Evolutionary conservation across 2,329 filamentous ascomycete species (phyloP).

Genomic region (Phyllosticta ampelicida): DNA sequence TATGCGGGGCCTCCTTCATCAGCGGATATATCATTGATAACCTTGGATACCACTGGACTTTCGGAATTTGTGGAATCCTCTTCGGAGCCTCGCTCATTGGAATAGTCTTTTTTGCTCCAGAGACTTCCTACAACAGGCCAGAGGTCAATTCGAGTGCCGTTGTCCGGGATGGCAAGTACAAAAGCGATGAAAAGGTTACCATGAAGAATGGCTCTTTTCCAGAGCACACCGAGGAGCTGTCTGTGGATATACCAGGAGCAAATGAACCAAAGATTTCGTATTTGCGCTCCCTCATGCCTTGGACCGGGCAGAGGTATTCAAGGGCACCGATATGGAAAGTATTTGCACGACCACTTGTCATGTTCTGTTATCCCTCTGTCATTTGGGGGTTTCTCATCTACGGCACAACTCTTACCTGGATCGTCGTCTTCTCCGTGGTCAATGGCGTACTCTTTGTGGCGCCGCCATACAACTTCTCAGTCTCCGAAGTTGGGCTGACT

Average conservation of each 20-base stretch:
- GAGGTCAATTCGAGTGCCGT: slow-evolving; percentile 4
- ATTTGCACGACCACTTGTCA: slow-evolving; percentile 24
- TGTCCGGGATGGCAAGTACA: slow-evolving; percentile 11
- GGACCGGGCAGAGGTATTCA: slow-evolving; percentile 22
- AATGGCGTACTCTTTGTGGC: slow-evolving; percentile 32
- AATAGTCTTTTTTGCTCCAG: slow-evolving; percentile 22
- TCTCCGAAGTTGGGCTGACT: slow-evolving; percentile 40
- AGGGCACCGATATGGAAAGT: slow-evolving; percentile 25
- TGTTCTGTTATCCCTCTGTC: slow-evolving; percentile 27
- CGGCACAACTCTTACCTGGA: slow-evolving; percentile 31
- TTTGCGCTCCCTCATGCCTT: slow-evolving; percentile 18
- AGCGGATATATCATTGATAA: slow-evolving; percentile 31
- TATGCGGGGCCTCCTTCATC: slow-evolving; percentile 28
- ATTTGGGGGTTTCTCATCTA: slow-evolving; percentile 32
- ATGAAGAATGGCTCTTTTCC: slow-evolving; percentile 11
- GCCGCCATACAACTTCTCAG: slow-evolving; percentile 36
- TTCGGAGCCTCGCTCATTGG: slow-evolving; percentile 22
- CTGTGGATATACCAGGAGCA: not conserved
- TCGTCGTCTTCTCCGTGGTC: slow-evolving; percentile 38
- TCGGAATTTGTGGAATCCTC: slow-evolving; percentile 30
- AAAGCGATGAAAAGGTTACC: slow-evolving; percentile 13
- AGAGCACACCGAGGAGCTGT: not conserved
- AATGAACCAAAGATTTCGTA: slow-evolving; percentile 18
- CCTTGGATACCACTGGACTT: slow-evolving; percentile 32
- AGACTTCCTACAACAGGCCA: slow-evolving; percentile 18